Evolutionary conservation across 257 asterid genomes (phyloP).

Genomic region (Cruciata laevipes): DNA sequence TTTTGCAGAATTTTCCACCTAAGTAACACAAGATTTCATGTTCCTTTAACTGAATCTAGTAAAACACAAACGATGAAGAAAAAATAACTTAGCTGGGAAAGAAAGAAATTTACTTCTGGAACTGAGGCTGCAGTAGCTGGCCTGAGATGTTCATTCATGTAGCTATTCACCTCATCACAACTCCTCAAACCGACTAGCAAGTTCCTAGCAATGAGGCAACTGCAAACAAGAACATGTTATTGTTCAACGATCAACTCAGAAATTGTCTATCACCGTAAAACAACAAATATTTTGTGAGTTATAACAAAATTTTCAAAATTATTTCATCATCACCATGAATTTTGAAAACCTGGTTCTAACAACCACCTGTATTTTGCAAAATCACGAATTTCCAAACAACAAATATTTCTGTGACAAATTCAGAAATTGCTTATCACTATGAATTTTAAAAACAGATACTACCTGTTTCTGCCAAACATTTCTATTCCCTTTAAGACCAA

Average conservation of each 20-base stretch:
- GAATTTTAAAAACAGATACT: conserved; percentile 24
- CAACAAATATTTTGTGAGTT: too few species aligned
- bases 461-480: conserved; percentile 95
- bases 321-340: too few species aligned
- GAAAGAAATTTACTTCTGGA: conserved; percentile 32
- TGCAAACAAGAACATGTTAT: conserved; percentile 23
- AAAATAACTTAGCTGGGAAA: not conserved
- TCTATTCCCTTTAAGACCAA: conserved; percentile 74
- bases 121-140: conserved; percentile 35
- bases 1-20: not conserved
- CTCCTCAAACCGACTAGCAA: conserved; percentile 83
- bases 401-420: not conserved
- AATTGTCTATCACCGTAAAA: too few species aligned
- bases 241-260: not conserved
- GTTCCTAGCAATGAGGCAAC: conserved; percentile 91
- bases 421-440: not conserved
- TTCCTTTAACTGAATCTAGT: not conserved
- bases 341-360: too few species aligned
- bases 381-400: too few species aligned
- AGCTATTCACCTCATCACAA: conserved; percentile 67
- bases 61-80: not conserved
- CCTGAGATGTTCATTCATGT: conserved; percentile 58
- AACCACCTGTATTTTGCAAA: too few species aligned
- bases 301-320: too few species aligned
- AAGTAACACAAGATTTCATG: conserved; percentile 32